Evolutionary conservation across 2,329 filamentous ascomycete genomes (phyloP).

Genomic region (Paecilomyces variotii): DNA sequence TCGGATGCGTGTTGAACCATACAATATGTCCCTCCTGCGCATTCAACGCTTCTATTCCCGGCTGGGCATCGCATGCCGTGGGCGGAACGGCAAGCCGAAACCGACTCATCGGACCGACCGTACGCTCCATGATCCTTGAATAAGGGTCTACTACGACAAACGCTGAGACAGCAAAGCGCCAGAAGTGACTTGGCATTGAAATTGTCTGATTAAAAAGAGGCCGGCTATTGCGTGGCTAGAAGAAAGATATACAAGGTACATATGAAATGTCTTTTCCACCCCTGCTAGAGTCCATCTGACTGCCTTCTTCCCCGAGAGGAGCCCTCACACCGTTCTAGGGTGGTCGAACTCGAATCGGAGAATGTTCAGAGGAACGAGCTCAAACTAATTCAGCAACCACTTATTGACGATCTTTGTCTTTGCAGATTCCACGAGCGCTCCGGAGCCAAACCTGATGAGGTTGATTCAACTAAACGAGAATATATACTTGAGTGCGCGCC

Average conservation of each 20-base stretch:
- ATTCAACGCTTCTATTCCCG: background rate
- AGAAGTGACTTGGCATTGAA: background rate
- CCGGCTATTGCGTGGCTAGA: background rate
- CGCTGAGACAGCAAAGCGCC: background rate
- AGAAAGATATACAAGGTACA: background rate
- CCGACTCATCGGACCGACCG: background rate
- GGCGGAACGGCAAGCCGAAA: background rate
- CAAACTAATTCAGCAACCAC: background rate
- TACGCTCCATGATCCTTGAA: background rate
- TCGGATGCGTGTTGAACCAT: background rate
- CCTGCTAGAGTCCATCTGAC: background rate
- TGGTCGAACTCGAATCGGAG: background rate
- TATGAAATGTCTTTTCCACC: background rate
- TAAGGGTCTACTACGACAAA: background rate
- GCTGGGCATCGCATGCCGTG: background rate
- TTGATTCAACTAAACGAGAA: background rate
- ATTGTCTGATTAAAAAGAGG: background rate
- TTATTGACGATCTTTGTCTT: background rate
- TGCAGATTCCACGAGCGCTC: background rate
- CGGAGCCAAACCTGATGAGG: background rate
- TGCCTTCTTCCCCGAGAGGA: background rate
- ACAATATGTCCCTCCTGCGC: background rate
- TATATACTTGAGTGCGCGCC: background rate
- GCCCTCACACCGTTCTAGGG: background rate
- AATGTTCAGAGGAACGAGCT: background rate